Conservation (phyloP, 2,329 filamentous ascomycete species). For the Aspergillus arachidicola region DNA sequence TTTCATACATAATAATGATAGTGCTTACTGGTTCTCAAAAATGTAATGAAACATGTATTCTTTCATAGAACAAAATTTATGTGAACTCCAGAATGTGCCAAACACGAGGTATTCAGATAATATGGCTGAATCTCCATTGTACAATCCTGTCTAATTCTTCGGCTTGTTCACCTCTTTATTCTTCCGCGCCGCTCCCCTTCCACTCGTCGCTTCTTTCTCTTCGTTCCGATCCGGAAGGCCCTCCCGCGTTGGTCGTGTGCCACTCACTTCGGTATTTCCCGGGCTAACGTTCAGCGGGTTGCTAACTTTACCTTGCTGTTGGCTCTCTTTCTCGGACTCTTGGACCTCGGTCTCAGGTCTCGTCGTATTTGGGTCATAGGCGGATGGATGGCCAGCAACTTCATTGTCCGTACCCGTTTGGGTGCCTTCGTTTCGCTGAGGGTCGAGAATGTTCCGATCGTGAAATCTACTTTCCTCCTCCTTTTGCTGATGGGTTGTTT, state of each 20-base stretch:
- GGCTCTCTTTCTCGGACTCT: conserved; percentile 39
- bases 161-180: conserved; percentile 26
- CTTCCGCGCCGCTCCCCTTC: conserved; percentile 40
- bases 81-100: neutral
- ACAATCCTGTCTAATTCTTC: conserved; percentile 6
- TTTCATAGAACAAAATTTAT: neutral
- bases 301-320: conserved; percentile 41
- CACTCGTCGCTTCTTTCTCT: conserved; percentile 41
- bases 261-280: conserved; percentile 61
- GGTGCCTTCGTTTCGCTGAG: conserved; percentile 67
- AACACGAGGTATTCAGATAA: neutral
- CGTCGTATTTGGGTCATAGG: conserved; percentile 71
- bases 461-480: conserved; percentile 11
- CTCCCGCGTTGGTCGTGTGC: conserved; percentile 49
- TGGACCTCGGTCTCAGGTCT: conserved; percentile 61
- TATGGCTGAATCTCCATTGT: neutral
- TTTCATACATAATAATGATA: neutral
- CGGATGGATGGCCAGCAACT: conserved; percentile 60
- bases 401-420: conserved; percentile 67
- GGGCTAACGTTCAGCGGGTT: conserved; percentile 63
- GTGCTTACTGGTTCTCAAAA: neutral
- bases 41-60: neutral
- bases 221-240: conserved; percentile 46
- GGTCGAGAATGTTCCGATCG: conserved; percentile 66
- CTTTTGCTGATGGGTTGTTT: conserved; percentile 10